Evolutionary conservation across 1,284 basidiomycete species (phyloP), one percentile per base, ranked within the genome.

Genomic region (Cyathus olla): DNA sequence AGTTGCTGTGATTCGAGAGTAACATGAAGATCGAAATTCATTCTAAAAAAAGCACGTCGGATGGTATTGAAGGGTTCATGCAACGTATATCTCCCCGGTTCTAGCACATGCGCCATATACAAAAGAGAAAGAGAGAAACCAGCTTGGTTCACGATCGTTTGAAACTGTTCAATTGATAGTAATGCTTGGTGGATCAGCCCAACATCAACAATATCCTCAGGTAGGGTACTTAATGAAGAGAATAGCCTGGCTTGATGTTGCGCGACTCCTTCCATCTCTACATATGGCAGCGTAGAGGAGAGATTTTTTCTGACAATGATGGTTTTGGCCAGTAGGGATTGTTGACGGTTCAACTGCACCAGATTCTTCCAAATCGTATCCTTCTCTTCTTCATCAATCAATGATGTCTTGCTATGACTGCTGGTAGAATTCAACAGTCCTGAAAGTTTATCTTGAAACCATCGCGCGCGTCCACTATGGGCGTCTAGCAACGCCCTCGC

Each of bases 11-110:
- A 70, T 31, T 63, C 57, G 19, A 60, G 35, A 19, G 63, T 61
- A 46, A 76, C 62, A 5, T 49, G 50, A 11, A 57, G 27, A 13
- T 55, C 62, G 51, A 68, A 70, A 31, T 72, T 62, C 22, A 73
- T 66, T 44, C 70, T 71, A 55, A 80, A 69, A 51, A 78, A 76
- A 10, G 76, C 67, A n/a, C 76, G 72, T n/a, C 78, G 73, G 29
- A 78, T 64, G 10, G 77, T 81, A 56, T 76, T 77, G 62, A 75
- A 75, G 17, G 75, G 72, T 61, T 81, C 77, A 55, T 78, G 69
- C 11, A 76, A 78, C 26, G 67, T 63, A 3, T 61, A 37, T 8
- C 55, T 48, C 50, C 54, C 57, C 31, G 31, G 31, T 52, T 56
- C 46, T n/a, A 72, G 54, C 47, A 70, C 40, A 60, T 57, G 57